These are phyloP conservation scores for Rhynchospora pubera DNA, from an alignment of 176 grass and related monocot genomes.

Conservation along the genomic window DNA sequence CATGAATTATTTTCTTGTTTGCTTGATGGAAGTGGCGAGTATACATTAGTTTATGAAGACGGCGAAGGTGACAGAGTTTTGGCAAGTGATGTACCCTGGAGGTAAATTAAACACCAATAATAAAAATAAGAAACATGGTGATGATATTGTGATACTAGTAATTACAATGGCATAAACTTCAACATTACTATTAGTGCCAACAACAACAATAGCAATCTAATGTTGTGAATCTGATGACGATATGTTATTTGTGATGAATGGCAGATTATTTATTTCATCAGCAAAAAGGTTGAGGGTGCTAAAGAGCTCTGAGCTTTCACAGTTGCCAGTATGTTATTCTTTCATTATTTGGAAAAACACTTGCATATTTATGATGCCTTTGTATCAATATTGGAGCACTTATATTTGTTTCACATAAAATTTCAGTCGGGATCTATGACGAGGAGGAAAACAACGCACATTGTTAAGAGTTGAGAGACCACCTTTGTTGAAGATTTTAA, in stretches of 20 bases:
- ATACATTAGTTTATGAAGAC: slow-evolving; percentile 87
- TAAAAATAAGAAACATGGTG: not conserved
- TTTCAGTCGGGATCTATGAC: slow-evolving; percentile 11
- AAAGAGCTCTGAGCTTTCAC: slow-evolving; percentile 71
- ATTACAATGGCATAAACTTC: not conserved
- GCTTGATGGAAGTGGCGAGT: slow-evolving; percentile 78
- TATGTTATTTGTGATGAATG: slow-evolving; percentile 27
- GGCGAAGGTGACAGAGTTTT: slow-evolving; percentile 76
- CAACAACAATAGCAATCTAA: not conserved
- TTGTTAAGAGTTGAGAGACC: not conserved
- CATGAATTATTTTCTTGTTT: slow-evolving; percentile 61
- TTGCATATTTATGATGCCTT: not conserved
- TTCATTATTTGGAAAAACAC: not conserved
- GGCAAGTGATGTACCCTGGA: slow-evolving; percentile 81
- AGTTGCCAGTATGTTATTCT: slow-evolving; percentile 32
- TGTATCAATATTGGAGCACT: not conserved
- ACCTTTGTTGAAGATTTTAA: not conserved
- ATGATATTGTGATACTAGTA: too few species aligned
- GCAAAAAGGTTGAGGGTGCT: slow-evolving; percentile 87
- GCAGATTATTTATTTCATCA: slow-evolving; percentile 65
- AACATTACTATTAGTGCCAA: not conserved
- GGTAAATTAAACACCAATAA: slow-evolving; percentile 35
- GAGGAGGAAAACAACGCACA: slow-evolving; percentile 6
- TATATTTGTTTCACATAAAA: not conserved
- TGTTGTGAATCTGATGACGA: not conserved